Base-by-base conservation (phyloP, 1,284 basidiomycete genomes). In the Apiotrichum laibachii region DNA sequence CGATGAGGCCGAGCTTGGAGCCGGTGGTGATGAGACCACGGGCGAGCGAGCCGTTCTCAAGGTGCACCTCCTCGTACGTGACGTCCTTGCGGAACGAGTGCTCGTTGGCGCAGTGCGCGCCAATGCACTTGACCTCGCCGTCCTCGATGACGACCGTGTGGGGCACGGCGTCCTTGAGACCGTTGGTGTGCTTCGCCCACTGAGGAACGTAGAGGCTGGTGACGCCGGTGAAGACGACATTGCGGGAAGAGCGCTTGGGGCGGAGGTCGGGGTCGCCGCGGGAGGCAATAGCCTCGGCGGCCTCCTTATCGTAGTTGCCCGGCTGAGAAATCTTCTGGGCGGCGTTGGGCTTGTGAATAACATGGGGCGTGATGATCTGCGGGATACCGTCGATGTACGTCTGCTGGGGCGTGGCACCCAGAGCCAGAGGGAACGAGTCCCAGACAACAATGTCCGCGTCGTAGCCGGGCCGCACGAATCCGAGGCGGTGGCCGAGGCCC, bases 401-500 rank as follows among this genome's bases (percentile, higher is more conserved):
- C 62, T 82, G 80, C 31, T 77, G 74, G 1, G 82, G 83, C 1
- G 81, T 82, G 0, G 82, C 81, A n/a, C 81, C 81, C 4, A 92
- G 80, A 0, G 85, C 79, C 33, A 94, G 82, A 0, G 91, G 91
- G 75, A 92, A 90, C 22, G 85, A 87, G 66, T 93, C 89, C 91
- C 92, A 94, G 5, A 94, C 81, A 18, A 92, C 89, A n/a, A 94
- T 66, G 73, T 93, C 74, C 40, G 77, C 76, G 60, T 77, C 79
- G 61, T 77, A 81, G 18, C 89, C 89, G 68, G 81, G 71, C 56
- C 84, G 83, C 39, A 93, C 76, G 66, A 82, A 86, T 1, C 92
- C 92, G 55, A 96, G 81, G 34, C 92, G 83, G 73, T 96, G 90
- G 59, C 86, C 87, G 58, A 89, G 80, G 1, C 92, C 92, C 60